Evolutionary conservation across 805 yeast species (phyloP), one percentile per base, ranked within the genome.

Genomic region (Suhomyces sp.): DNA sequence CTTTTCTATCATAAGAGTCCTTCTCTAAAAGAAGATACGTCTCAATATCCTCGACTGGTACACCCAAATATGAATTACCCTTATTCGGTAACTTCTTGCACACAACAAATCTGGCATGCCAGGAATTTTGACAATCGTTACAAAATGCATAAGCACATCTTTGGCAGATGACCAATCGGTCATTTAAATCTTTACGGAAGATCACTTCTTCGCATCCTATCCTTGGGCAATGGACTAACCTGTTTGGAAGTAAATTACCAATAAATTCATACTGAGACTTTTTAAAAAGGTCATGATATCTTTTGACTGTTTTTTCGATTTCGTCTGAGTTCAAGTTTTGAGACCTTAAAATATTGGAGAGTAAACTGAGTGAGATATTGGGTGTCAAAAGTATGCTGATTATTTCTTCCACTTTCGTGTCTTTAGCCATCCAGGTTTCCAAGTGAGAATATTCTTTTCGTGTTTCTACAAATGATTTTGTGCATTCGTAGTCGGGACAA

Each of bases 401-500:
- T 4, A 42, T 37, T 26, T 37, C 26, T 21, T 39, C 42, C 3
- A 37, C 25, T 9, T 35, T 33, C 4, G 18, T 28, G 9, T 3
- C 52, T 43, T 2, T 39, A 38, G 36, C 65, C 67, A 39, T 44
- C 53, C 33, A 40, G 20, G 19, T 34, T 19, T 51, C 49, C 10
- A 53, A 36, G n/a, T 48, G 37, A n/a, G 51, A 40, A 30, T 42
- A 45, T 28, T 39, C 37, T 29, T 53, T 46, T 19, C 52, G 38
- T 13, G 37, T 33, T 12, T 42, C 29, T 21, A 47, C 49, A 18
- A 39, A 43, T 8, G 24, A 22, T 36, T 54, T 61, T 3, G 74
- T 68, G 37, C 78, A 73, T 24, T 64, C 68, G 44, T 70, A 74
- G 29, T 76, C 69, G 1, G 85, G 84, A 46, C 86, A 80, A 49